Evolutionary conservation across 305 asterid genomes (phyloP).

Genomic region (Solanum hybrid): DNA sequence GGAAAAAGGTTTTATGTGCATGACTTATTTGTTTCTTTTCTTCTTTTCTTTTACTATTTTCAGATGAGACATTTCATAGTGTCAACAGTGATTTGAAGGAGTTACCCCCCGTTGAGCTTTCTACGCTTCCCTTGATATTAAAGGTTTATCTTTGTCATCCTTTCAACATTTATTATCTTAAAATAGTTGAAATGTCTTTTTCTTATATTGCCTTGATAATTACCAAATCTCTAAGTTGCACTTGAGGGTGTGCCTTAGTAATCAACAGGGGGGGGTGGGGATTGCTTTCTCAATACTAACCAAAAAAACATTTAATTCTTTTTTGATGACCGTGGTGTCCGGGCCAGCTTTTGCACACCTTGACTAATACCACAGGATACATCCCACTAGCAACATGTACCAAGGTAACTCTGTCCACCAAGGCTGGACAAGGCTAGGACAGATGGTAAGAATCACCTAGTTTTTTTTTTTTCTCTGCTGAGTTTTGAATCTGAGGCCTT

Average conservation of each 20-base stretch:
- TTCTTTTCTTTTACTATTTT: conserved; percentile 6
- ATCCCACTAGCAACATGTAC: not conserved
- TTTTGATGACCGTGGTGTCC: not conserved
- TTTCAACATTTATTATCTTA: not conserved
- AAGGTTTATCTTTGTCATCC: conserved; percentile 44
- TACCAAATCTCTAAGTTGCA: not conserved
- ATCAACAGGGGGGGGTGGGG: not conserved
- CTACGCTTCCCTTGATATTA: conserved; percentile 77
- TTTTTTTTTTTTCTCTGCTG: no score
- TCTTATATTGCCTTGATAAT: not conserved
- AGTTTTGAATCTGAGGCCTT: not conserved
- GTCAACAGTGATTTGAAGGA: conserved; percentile 73
- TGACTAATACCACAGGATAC: not conserved
- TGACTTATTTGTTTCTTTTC: conserved; percentile 15
- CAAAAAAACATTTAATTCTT: not conserved
- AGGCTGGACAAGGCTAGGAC: not conserved
- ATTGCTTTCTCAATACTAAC: not conserved
- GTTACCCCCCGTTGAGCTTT: conserved; percentile 87
- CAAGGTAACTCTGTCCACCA: not conserved
- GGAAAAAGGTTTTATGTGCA: not conserved
- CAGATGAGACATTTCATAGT: conserved; percentile 71
- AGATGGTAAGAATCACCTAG: not conserved
- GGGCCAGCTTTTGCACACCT: not conserved
- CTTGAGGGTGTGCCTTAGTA: not conserved
- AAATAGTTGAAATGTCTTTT: not conserved